A percentile compares a stretch with the other conserved stretches of the same genome.
Conservation (phyloP, 2,329 filamentous ascomycete species). For the Epichloe aotearoae region DNA sequence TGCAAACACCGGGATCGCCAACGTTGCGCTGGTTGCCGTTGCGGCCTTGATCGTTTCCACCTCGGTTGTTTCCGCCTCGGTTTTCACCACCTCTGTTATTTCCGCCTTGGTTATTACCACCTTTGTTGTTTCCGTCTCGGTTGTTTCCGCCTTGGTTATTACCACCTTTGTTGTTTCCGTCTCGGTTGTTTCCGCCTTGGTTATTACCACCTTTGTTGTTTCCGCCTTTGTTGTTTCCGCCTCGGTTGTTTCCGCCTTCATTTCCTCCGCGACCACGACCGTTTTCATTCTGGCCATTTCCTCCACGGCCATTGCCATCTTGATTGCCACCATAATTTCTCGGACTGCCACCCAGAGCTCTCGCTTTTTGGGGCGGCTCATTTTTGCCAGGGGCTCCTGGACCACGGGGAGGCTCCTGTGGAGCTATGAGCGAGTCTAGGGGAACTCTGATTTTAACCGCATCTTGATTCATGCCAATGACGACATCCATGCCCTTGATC, state of each 20-base stretch:
- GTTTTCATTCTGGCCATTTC: not conserved
- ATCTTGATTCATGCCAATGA: conserved; percentile 3
- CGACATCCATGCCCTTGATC: not conserved
- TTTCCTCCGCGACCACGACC: not conserved
- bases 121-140: too few species aligned
- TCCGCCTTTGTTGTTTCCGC: too few species aligned
- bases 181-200: fast-evolving
- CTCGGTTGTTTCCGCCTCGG: too few species aligned
- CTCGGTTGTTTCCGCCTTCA: not conserved
- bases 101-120: too few species aligned
- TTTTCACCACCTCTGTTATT: too few species aligned
- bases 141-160: too few species aligned
- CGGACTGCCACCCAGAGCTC: not conserved
- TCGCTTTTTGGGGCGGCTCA: not conserved
- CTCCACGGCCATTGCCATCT: not conserved
- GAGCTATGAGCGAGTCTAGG: not conserved
- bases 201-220: too few species aligned
- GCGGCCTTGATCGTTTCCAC: not conserved
- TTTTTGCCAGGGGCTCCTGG: not conserved
- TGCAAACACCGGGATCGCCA: not conserved
- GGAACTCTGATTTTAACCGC: conserved; percentile 1
- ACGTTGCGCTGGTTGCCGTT: not conserved
- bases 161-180: too few species aligned
- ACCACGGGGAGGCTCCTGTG: not conserved
- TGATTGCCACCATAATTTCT: not conserved